These are phyloP conservation scores for Aspergillus calidoustus DNA, from an alignment of 2,329 filamentous ascomycete genomes.

Conservation along the genomic window DNA sequence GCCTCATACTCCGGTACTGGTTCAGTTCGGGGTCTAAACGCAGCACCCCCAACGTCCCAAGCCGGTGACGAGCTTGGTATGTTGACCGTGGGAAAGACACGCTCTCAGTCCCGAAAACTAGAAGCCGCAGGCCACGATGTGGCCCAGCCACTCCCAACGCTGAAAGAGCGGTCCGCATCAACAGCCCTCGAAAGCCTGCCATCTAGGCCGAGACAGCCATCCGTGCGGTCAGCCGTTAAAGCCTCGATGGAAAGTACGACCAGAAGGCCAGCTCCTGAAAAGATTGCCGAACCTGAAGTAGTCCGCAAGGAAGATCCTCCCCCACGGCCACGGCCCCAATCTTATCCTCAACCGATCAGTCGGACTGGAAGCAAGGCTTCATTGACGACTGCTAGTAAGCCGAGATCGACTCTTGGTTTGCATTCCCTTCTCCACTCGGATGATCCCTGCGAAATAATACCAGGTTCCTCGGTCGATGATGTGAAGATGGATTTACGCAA, in stretches of 20 bases:
- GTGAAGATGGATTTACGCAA: constrained; percentile 45
- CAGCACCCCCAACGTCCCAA: constrained; percentile 34
- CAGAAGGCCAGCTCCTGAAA: constrained; percentile 5
- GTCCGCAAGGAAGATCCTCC: neutral
- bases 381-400: constrained; percentile 29
- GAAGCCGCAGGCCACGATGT: constrained; percentile 36
- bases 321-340: constrained; percentile 19
- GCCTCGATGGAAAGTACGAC: constrained; percentile 8
- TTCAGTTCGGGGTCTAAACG: constrained; percentile 36
- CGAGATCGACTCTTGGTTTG: constrained; percentile 42
- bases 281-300: neutral
- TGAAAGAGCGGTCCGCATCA: constrained; percentile 30
- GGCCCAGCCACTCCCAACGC: constrained; percentile 12
- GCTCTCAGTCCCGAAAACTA: constrained; percentile 46
- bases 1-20: constrained; percentile 40
- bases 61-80: constrained; percentile 38
- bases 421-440: constrained; percentile 44
- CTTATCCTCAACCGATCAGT: constrained; percentile 24
- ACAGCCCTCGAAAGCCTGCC: constrained; percentile 27
- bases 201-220: constrained; percentile 19
- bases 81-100: constrained; percentile 47
- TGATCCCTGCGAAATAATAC: constrained; percentile 43
- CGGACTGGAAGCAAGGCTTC: constrained; percentile 36
- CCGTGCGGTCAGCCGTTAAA: constrained; percentile 15
- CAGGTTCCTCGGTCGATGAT: constrained; percentile 44